phyloP scores from a whole-genome alignment of 345 rosid genomes.

The Brassica carinata region DNA sequence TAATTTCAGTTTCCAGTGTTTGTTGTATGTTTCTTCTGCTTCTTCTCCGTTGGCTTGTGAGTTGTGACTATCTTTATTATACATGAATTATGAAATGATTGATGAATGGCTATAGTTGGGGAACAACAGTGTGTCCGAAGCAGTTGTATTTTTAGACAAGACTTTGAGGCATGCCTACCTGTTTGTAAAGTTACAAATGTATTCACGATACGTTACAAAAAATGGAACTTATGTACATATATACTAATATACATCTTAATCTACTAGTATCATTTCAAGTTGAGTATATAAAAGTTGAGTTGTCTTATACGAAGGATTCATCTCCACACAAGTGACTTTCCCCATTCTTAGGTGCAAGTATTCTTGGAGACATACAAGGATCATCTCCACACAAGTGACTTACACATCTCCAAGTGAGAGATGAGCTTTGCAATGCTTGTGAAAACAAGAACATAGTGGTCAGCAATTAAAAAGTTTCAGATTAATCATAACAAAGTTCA shows the following conservation, averaged over 20 bases:
- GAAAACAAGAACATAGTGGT: too few species aligned
- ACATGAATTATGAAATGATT: constrained; percentile 5
- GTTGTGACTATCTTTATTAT: constrained; percentile 12
- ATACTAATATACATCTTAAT: neutral
- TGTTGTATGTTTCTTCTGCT: constrained; percentile 9
- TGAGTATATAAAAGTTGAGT: neutral
- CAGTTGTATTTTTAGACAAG: neutral
- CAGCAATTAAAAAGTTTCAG: neutral
- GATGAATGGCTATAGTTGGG: constrained; percentile 8
- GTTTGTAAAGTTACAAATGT: neutral
- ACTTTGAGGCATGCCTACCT: neutral
- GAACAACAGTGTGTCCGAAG: neutral
- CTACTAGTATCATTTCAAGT: neutral
- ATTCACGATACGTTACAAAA: neutral
- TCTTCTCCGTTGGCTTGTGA: constrained; percentile 14
- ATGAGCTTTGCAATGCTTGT: too few species aligned
- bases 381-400: too few species aligned
- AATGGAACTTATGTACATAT: neutral
- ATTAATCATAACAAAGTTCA: neutral
- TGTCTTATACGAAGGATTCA: neutral
- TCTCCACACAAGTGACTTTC: neutral
- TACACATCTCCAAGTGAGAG: too few species aligned
- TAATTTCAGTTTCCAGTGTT: constrained; percentile 14
- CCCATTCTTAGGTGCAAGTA: neutral
- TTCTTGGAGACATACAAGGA: too few species aligned